Evolutionary conservation across 805 yeast species (phyloP).

Genomic region (Yamadazyma ubonensis): DNA sequence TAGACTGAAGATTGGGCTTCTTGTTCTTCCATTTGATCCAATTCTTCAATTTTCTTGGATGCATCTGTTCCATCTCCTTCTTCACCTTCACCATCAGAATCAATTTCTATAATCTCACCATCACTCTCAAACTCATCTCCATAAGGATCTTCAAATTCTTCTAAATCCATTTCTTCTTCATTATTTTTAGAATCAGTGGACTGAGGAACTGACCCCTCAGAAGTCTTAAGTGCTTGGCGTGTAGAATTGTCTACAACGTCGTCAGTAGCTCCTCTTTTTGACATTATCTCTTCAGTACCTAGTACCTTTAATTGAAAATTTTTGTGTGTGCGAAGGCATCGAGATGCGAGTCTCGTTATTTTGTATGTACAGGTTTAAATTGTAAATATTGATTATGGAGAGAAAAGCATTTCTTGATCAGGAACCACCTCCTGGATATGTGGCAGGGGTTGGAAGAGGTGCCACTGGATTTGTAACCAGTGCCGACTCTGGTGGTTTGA

Average conservation of each 20-base stretch:
- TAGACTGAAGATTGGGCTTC: conserved; percentile 48
- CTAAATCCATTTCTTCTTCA: conserved; percentile 58
- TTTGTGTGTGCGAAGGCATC: conserved; percentile 4
- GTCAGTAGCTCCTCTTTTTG: conserved; percentile 51
- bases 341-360: conserved; percentile 4
- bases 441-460: conserved; percentile 93
- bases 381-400: conserved; percentile 34
- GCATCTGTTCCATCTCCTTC: conserved; percentile 29
- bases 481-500: conserved; percentile 60
- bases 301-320: conserved; percentile 1
- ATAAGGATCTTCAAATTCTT: conserved; percentile 83
- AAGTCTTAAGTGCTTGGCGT: conserved; percentile 36
- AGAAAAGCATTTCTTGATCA: conserved; percentile 71
- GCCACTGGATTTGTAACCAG: conserved; percentile 91
- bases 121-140: conserved; percentile 94
- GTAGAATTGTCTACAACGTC: conserved; percentile 20
- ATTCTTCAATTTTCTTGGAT: conserved; percentile 34
- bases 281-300: conserved; percentile 27
- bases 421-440: conserved; percentile 85
- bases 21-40: conserved; percentile 37
- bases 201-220: conserved; percentile 41
- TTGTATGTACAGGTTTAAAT: conserved; percentile 5
- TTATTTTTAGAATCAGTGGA: conserved; percentile 23
- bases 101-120: conserved; percentile 82
- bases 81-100: conserved; percentile 43